Evolutionary conservation across 768 basidiomycete species (phyloP).

Genomic region (Paxillus involutus): DNA sequence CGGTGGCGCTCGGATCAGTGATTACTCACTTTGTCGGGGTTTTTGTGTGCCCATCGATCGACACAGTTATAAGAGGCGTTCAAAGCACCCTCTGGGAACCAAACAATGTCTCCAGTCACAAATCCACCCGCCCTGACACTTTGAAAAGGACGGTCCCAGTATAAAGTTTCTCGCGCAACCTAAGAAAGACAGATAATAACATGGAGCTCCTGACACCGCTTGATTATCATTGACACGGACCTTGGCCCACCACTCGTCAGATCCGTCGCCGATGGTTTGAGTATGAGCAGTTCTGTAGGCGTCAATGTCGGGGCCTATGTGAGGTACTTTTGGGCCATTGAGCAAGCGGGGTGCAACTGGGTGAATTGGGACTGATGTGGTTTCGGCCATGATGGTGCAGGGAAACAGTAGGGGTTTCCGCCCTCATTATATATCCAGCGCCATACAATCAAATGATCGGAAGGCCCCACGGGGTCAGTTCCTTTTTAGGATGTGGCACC

Average conservation of each 20-base stretch:
- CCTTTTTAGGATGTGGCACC: constrained; percentile 17
- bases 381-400: constrained; percentile 39
- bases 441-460: background rate
- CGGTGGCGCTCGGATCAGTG: background rate
- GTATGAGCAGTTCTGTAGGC: constrained; percentile 69
- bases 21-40: constrained; percentile 72
- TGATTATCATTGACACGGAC: constrained; percentile 33
- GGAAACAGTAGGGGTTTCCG: constrained; percentile 1
- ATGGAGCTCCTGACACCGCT: background rate
- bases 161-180: constrained; percentile 71
- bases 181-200: constrained; percentile 18
- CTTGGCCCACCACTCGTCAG: constrained; percentile 89
- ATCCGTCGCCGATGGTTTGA: constrained; percentile 70
- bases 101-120: constrained; percentile 81
- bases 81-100: constrained; percentile 95
- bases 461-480: constrained; percentile 5
- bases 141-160: constrained; percentile 90
- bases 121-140: constrained; percentile 85
- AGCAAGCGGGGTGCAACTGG: constrained; percentile 78
- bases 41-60: constrained; percentile 90
- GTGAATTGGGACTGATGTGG: constrained; percentile 44
- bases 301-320: constrained; percentile 77
- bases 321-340: constrained; percentile 62
- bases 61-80: constrained; percentile 98
- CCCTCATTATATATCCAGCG: constrained; percentile 17